phyloP scores from a whole-genome alignment of 495 filamentous ascomycete species.

The Aspergillus coremiiformis region DNA sequence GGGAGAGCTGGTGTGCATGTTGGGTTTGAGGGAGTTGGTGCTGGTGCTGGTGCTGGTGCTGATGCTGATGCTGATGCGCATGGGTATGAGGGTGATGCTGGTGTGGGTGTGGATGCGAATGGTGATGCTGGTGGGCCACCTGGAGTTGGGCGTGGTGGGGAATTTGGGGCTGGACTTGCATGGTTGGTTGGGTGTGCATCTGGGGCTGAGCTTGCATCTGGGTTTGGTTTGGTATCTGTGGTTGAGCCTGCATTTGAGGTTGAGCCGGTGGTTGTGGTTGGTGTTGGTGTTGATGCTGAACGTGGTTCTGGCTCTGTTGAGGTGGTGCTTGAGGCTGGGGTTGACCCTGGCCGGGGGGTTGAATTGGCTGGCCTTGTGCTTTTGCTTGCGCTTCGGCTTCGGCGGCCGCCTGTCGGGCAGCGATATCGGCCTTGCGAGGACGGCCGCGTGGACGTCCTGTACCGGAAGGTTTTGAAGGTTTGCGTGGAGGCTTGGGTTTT shows the following conservation, averaged over 20 bases:
- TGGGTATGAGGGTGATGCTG: slow-evolving; percentile 8
- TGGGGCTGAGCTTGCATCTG: slow-evolving; percentile 4
- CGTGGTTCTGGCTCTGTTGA: neutral
- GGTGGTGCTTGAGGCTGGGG: neutral
- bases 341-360: neutral
- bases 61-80: slow-evolving; percentile 4
- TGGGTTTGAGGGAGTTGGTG: slow-evolving; percentile 7
- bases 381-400: slow-evolving; percentile 3
- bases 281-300: neutral
- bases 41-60: slow-evolving; percentile 6
- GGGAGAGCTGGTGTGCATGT: slow-evolving; percentile 2
- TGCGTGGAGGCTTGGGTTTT: slow-evolving; percentile 17
- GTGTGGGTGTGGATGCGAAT: slow-evolving; percentile 10
- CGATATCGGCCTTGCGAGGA: slow-evolving; percentile 34
- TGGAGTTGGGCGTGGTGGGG: slow-evolving; percentile 8
- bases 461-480: slow-evolving; percentile 16
- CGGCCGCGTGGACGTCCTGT: slow-evolving; percentile 35
- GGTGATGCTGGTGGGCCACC: slow-evolving; percentile 3
- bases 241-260: slow-evolving; percentile 5
- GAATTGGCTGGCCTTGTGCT: neutral
- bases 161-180: slow-evolving; percentile 3
- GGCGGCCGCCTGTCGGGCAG: slow-evolving; percentile 15
- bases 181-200: slow-evolving; percentile 2
- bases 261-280: neutral
- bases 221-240: slow-evolving; percentile 4